A percentile compares a stretch with the other conserved stretches of the same genome.
These are phyloP conservation scores for Boletus hoseneyae DNA, from an alignment of 1,284 basidiomycete genomes.

Conservation along the genomic window DNA sequence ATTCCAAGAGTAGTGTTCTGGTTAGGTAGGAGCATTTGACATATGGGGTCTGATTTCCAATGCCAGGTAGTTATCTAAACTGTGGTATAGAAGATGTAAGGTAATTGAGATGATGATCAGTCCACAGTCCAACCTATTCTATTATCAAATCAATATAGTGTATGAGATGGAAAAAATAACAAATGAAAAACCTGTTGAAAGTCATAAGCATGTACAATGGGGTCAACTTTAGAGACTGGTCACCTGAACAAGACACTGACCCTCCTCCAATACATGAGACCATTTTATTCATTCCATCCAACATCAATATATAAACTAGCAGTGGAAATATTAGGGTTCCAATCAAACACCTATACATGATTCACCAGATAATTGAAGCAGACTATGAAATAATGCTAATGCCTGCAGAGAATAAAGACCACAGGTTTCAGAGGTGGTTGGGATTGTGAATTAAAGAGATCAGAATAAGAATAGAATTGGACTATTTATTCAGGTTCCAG, in stretches of 20 bases:
- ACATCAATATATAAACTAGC: neutral
- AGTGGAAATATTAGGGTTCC: neutral
- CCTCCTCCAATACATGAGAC: conserved; percentile 7
- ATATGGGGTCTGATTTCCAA: neutral
- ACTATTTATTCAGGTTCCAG: neutral
- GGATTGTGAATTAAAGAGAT: neutral
- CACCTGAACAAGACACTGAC: conserved; percentile 7
- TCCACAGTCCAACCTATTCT: conserved; percentile 11
- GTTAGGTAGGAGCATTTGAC: too few relatives aligned
- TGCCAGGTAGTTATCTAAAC: neutral
- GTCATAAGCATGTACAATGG: neutral
- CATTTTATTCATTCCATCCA: conserved; percentile 1
- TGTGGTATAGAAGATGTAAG: neutral
- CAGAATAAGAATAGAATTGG: neutral
- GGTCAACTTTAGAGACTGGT: neutral
- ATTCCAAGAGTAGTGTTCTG: too few relatives aligned
- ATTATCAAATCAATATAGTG: neutral
- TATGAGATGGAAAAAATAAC: too few relatives aligned
- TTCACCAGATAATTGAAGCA: conserved; percentile 7
- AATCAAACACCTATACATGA: conserved; percentile 2
- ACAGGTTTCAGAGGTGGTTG: conserved; percentile 3
- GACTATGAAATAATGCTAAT: conserved; percentile 10
- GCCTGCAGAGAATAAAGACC: conserved; percentile 4
- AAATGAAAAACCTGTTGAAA: conserved; percentile 3
- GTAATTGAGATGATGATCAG: neutral